phyloP scores from a whole-genome alignment of 2,329 filamentous ascomycete genomes.

The Verruconis gallopava region DNA sequence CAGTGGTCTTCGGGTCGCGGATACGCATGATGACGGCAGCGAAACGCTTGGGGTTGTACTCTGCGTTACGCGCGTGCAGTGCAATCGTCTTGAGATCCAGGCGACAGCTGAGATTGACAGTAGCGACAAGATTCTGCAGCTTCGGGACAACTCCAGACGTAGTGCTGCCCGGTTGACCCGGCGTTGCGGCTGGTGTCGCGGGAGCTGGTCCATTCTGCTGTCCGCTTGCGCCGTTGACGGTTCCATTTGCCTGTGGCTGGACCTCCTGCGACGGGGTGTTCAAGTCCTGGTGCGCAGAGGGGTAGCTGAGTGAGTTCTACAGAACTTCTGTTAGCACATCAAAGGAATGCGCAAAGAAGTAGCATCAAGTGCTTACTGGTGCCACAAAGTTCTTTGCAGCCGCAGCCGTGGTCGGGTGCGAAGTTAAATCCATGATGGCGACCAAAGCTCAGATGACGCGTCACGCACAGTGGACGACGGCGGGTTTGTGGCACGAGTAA shows the following conservation, averaged over 20 bases:
- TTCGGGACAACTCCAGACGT: conserved; percentile 81
- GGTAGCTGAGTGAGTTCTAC: conserved; percentile 72
- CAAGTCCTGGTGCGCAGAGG: conserved; percentile 59
- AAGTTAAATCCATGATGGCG: conserved; percentile 50
- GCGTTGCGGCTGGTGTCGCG: conserved; percentile 83
- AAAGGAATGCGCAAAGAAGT: conserved; percentile 2
- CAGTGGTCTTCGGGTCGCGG: conserved; percentile 95
- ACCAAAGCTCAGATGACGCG: background rate
- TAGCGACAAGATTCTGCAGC: conserved; percentile 98
- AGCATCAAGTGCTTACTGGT: conserved; percentile 8
- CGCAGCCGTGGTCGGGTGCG: conserved; percentile 78
- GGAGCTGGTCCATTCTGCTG: conserved; percentile 71
- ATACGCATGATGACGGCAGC: conserved; percentile 99
- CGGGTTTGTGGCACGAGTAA: conserved; percentile 2
- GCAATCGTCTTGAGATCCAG: conserved; percentile 98
- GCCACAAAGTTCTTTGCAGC: conserved; percentile 69
- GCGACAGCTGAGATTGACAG: conserved; percentile 94
- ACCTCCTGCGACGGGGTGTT: conserved; percentile 68
- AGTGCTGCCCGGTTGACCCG: conserved; percentile 55
- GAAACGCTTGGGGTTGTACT: conserved; percentile 98
- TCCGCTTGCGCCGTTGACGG: conserved; percentile 37
- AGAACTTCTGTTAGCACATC: conserved; percentile 58
- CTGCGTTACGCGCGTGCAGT: conserved; percentile 91
- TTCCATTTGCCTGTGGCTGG: conserved; percentile 36
- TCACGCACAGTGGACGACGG: background rate